These are phyloP conservation scores for Aspergillus brasiliensis DNA, from an alignment of 2,329 filamentous ascomycete genomes.

Conservation along the genomic window DNA sequence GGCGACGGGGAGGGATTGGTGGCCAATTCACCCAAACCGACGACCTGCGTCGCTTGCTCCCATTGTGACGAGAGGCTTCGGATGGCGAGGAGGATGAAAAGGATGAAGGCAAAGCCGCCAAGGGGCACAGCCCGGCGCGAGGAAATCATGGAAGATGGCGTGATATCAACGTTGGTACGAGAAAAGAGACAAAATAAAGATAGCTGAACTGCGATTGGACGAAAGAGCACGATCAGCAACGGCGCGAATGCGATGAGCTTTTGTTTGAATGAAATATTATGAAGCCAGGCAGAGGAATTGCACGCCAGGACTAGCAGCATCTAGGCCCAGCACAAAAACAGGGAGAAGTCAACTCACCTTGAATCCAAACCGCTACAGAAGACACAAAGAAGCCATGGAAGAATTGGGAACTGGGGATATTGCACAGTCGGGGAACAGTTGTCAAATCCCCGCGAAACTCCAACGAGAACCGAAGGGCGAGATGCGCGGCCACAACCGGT, in stretches of 20 bases:
- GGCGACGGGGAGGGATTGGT: conserved; percentile 15
- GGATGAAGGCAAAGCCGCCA: conserved; percentile 36
- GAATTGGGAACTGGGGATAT: background rate
- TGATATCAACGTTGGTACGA: conserved; percentile 12
- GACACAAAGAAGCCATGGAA: background rate
- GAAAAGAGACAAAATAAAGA: background rate
- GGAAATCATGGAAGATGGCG: conserved; percentile 33
- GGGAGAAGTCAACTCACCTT: background rate
- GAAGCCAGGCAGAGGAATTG: background rate
- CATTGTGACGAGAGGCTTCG: conserved; percentile 36
- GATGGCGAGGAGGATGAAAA: conserved; percentile 32
- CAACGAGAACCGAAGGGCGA: background rate
- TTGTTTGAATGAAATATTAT: background rate
- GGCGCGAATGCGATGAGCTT: background rate
- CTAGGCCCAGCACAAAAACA: background rate
- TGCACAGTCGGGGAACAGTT: conserved; percentile 1
- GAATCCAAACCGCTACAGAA: background rate
- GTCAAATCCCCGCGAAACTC: conserved; percentile 1
- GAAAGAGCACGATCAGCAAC: conserved; percentile 2
- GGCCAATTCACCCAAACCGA: conserved; percentile 41
- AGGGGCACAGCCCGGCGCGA: conserved; percentile 35
- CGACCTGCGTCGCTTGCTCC: conserved; percentile 36
- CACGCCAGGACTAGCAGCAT: background rate
- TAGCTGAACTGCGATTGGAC: conserved; percentile 6
- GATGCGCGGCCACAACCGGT: background rate